These are phyloP conservation scores for Neonectria punicea DNA, from an alignment of 2,329 filamentous ascomycete species.

Conservation along the genomic window DNA sequence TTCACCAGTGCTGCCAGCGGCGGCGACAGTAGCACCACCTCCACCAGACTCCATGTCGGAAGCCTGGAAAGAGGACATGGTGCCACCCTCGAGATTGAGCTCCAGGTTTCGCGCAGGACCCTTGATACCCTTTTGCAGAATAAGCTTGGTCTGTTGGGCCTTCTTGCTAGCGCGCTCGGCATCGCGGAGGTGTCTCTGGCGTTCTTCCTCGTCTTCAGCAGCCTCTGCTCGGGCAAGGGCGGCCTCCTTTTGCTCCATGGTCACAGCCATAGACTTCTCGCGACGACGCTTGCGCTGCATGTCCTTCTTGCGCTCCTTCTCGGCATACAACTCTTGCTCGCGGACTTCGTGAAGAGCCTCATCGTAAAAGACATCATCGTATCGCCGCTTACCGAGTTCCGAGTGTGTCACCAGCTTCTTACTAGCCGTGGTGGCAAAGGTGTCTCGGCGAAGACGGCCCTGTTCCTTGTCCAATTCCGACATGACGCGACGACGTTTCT, in stretches of 20 bases:
- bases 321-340: conserved; percentile 87
- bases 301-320: conserved; percentile 99
- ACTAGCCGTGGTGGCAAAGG: conserved; percentile 67
- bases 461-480: conserved; percentile 70
- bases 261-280: conserved; percentile 94
- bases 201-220: conserved; percentile 84
- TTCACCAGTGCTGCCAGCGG: conserved; percentile 33
- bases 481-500: conserved; percentile 77
- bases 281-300: conserved; percentile 97
- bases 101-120: conserved; percentile 77
- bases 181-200: conserved; percentile 82
- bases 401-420: conserved; percentile 76
- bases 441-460: conserved; percentile 69
- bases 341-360: conserved; percentile 88
- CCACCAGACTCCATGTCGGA: conserved; percentile 63
- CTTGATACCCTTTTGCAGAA: conserved; percentile 87
- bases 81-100: conserved; percentile 84
- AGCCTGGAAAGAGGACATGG: conserved; percentile 84
- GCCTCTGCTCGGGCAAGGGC: conserved; percentile 81
- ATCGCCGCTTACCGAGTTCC: conserved; percentile 78
- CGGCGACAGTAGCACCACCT: conserved; percentile 44
- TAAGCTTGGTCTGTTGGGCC: conserved; percentile 87
- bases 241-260: conserved; percentile 88
- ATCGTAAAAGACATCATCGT: conserved; percentile 79
- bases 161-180: conserved; percentile 93